Percentiles rank a stretch among this genome's conserved stretches.
Evolutionary conservation across 768 basidiomycete species (phyloP).

Genomic region (Rhodocollybia butyracea): DNA sequence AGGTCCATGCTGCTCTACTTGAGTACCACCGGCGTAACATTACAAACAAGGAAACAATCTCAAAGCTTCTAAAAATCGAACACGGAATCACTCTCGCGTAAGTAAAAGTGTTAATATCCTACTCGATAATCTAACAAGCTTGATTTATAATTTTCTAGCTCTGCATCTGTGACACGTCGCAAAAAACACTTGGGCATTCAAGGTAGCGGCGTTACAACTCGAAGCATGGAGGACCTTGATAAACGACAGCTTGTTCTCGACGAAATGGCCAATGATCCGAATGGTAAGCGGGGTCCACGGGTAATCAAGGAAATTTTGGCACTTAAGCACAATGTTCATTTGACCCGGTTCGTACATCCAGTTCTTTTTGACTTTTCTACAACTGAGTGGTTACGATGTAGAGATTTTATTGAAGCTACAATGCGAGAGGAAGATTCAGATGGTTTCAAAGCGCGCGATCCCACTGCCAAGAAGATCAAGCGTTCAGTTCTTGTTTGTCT

Average conservation of each 20-base stretch:
- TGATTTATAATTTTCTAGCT: constrained; percentile 12
- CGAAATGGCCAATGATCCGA: constrained; percentile 31
- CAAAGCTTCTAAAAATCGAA: constrained; percentile 21
- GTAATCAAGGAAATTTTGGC: constrained; percentile 27
- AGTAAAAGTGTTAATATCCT: no score
- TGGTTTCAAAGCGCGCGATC: constrained; percentile 22
- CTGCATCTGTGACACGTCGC: constrained; percentile 26
- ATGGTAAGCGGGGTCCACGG: constrained; percentile 22
- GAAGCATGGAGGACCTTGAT: constrained; percentile 19
- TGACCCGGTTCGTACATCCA: constrained; percentile 25
- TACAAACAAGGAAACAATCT: constrained; percentile 22
- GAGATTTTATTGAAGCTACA: constrained; percentile 11
- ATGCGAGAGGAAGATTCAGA: constrained; percentile 21
- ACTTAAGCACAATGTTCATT: constrained; percentile 27
- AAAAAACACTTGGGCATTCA: constrained; percentile 20
- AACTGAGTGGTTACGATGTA: background rate
- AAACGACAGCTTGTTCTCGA: constrained; percentile 31
- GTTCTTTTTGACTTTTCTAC: background rate
- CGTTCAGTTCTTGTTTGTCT: constrained; percentile 11
- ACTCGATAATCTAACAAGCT: background rate
- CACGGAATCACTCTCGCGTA: constrained; percentile 28
- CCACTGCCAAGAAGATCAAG: constrained; percentile 22
- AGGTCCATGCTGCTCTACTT: constrained; percentile 11
- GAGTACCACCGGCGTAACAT: constrained; percentile 24
- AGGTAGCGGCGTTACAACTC: constrained; percentile 27